Evolutionary conservation across 768 basidiomycete species (phyloP).

Genomic region (Suillus discolor): DNA sequence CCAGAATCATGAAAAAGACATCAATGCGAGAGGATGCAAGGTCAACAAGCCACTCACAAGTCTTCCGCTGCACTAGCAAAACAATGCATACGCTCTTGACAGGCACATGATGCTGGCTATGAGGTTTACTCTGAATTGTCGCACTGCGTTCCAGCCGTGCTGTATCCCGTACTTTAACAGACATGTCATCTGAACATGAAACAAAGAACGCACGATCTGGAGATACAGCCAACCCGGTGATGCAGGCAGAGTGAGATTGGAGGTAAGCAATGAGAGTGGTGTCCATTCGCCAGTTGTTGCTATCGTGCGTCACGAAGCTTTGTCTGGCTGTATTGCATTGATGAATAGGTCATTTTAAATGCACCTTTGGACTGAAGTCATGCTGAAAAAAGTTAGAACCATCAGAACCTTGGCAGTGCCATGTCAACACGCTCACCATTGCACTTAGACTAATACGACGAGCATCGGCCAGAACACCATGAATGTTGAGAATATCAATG

Average conservation of each 20-base stretch:
- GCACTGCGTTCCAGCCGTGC: constrained; percentile 93
- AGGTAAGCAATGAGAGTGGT: constrained; percentile 84
- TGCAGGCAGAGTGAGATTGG: constrained; percentile 75
- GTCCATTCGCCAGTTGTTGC: constrained; percentile 60
- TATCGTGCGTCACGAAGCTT: constrained; percentile 67
- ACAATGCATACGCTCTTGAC: constrained; percentile 81
- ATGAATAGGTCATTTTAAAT: constrained; percentile 78
- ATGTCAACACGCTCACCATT: too few species aligned
- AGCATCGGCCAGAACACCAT: too few species aligned
- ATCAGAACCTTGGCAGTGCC: too few species aligned
- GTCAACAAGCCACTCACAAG: background rate
- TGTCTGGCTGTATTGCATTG: constrained; percentile 75
- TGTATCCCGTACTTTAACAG: constrained; percentile 91
- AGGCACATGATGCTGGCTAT: constrained; percentile 70
- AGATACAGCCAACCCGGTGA: constrained; percentile 83
- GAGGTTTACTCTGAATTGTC: constrained; percentile 65
- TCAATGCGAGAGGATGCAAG: too few species aligned
- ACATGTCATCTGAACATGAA: constrained; percentile 92
- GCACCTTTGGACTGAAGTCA: constrained; percentile 90
- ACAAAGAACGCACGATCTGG: constrained; percentile 96
- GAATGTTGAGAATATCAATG: too few species aligned
- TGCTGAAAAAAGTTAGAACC: constrained; percentile 49
- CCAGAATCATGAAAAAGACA: too few species aligned
- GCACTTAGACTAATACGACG: too few species aligned
- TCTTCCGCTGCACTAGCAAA: constrained; percentile 87